phyloP scores from a whole-genome alignment of 768 basidiomycete genomes.

The Lanmaoa pseudosensibilis region DNA sequence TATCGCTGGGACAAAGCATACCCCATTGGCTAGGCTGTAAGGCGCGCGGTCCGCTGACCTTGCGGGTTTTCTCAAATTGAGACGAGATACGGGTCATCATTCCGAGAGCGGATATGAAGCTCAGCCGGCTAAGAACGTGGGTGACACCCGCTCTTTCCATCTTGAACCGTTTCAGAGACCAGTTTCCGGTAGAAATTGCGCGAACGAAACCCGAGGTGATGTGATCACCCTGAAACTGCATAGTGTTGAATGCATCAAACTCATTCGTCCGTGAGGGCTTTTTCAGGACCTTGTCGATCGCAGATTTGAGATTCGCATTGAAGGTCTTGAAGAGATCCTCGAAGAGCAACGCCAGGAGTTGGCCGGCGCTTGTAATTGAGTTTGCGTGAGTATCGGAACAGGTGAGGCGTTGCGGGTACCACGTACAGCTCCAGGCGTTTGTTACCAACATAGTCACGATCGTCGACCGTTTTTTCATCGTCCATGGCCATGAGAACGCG shows the following conservation, averaged over 20 bases:
- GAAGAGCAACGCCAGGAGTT: conserved; percentile 91
- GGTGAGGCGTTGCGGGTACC: conserved; percentile 1
- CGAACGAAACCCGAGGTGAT: conserved; percentile 95
- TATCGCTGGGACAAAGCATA: conserved; percentile 96
- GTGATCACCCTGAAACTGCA: conserved; percentile 95
- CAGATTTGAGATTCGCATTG: conserved; percentile 90
- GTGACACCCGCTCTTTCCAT: conserved; percentile 99
- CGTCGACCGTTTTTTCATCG: conserved; percentile 96
- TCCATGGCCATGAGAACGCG: conserved; percentile 96
- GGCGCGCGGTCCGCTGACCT: conserved; percentile 96
- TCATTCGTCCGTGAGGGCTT: conserved; percentile 93
- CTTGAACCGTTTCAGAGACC: conserved; percentile 98
- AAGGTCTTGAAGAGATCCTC: conserved; percentile 99
- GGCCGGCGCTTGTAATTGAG: conserved; percentile 76
- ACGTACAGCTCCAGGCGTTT: conserved; percentile 95
- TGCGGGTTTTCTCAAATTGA: conserved; percentile 98
- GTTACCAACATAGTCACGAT: conserved; percentile 98
- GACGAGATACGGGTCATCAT: conserved; percentile 99
- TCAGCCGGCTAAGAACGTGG: conserved; percentile 91
- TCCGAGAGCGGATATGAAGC: conserved; percentile 95
- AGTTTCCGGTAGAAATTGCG: conserved; percentile 98
- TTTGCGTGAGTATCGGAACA: conserved; percentile 10
- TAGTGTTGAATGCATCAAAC: conserved; percentile 91
- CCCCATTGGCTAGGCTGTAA: conserved; percentile 99
- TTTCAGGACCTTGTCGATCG: conserved; percentile 96